phyloP scores from a whole-genome alignment of 768 basidiomycete genomes.

The Ephemerocybe angulata region DNA sequence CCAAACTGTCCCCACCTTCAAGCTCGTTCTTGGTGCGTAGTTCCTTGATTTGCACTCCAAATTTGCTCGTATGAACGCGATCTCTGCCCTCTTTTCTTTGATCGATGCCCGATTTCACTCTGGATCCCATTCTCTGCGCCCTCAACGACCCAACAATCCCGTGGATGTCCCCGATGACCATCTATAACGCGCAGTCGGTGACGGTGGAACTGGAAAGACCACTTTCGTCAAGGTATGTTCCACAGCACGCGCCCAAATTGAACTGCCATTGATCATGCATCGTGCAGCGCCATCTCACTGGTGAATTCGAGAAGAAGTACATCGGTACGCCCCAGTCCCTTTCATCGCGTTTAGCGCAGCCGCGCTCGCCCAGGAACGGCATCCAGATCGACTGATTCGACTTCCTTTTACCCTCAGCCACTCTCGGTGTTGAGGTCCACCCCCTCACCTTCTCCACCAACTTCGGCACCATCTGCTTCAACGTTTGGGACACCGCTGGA shows the following conservation, averaged over 20 bases:
- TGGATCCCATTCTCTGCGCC: slow-evolving; percentile 19
- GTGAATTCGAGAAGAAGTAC: slow-evolving; percentile 99
- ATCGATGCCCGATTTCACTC: slow-evolving; percentile 50
- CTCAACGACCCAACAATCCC: slow-evolving; percentile 15
- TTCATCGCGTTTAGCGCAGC: slow-evolving; percentile 11
- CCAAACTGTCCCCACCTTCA: slow-evolving; percentile 79
- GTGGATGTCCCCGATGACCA: slow-evolving; percentile 13
- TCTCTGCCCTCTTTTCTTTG: slow-evolving; percentile 32
- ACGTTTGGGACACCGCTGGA: slow-evolving; percentile 99
- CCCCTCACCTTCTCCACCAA: slow-evolving; percentile 95
- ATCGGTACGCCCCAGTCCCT: slow-evolving; percentile 61
- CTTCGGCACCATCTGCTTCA: slow-evolving; percentile 98
- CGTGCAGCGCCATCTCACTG: slow-evolving; percentile 89
- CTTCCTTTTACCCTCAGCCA: slow-evolving; percentile 54
- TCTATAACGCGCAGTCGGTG: slow-evolving; percentile 61
- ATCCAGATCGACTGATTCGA: slow-evolving; percentile 14
- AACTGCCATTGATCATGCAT: slow-evolving; percentile 39
- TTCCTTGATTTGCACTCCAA: not conserved
- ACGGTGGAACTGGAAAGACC: slow-evolving; percentile 97
- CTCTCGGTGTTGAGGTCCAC: slow-evolving; percentile 99
- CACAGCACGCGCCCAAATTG: slow-evolving; percentile 10
- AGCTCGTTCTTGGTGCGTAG: slow-evolving; percentile 92
- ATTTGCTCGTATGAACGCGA: slow-evolving; percentile 21
- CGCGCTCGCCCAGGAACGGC: not conserved
- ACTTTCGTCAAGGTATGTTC: slow-evolving; percentile 90